Percentiles rank a stretch among this genome's conserved stretches.
Evolutionary conservation across 768 basidiomycete genomes (phyloP).

Genomic region (Kwoniella botswanensis): DNA sequence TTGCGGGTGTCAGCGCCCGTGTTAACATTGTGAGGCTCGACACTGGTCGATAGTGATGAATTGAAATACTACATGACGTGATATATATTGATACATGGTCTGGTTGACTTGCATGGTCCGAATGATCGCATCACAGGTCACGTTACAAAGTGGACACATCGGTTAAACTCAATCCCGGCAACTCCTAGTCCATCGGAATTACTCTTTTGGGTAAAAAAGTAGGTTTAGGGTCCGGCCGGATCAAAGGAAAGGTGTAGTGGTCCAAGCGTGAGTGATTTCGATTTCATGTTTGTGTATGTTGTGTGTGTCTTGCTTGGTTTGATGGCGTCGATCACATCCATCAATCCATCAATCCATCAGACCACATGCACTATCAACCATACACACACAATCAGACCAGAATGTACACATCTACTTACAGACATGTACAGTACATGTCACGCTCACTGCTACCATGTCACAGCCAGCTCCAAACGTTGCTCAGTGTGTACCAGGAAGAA

Average conservation of each 20-base stretch:
- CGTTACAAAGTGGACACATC: conserved; percentile 17
- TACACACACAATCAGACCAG: not conserved
- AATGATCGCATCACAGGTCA: conserved; percentile 1
- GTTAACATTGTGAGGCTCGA: not conserved
- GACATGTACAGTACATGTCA: not conserved
- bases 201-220: not conserved
- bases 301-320: not conserved
- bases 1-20: not conserved
- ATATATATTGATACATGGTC: too few relatives aligned
- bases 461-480: too few relatives aligned
- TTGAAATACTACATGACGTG: too few relatives aligned
- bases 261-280: conserved; percentile 5
- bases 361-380: not conserved
- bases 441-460: too few relatives aligned
- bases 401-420: too few relatives aligned
- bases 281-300: not conserved
- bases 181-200: not conserved
- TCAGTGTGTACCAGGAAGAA: too few relatives aligned
- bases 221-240: not conserved
- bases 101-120: too few relatives aligned
- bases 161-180: not conserved
- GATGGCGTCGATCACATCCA: conserved; percentile 3
- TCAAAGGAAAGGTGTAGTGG: not conserved
- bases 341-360: not conserved
- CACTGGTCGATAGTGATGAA: not conserved